phyloP scores from a whole-genome alignment of 768 basidiomycete species.

The Chalciporus piperatus region DNA sequence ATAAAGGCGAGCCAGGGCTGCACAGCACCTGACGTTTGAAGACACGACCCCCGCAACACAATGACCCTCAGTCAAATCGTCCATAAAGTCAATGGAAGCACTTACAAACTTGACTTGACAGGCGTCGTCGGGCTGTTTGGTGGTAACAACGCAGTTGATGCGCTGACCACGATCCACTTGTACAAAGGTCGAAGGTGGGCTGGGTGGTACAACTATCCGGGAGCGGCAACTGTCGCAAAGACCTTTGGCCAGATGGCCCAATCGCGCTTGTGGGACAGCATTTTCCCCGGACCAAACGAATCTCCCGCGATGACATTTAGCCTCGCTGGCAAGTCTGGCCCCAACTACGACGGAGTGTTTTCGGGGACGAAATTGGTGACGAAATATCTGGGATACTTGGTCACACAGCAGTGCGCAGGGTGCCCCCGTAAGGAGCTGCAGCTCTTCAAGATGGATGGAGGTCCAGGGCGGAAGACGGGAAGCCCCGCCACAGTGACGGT shows the following conservation, averaged over 20 bases:
- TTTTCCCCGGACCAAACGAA: constrained; percentile 33
- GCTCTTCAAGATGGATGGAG: constrained; percentile 5
- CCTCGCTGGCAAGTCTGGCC: constrained; percentile 35
- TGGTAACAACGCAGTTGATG: constrained; percentile 31
- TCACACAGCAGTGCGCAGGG: constrained; percentile 2
- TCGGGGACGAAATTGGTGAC: constrained; percentile 54
- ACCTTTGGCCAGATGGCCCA: constrained; percentile 31
- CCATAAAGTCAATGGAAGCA: constrained; percentile 6
- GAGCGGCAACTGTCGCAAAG: constrained; percentile 30
- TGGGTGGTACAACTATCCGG: constrained; percentile 39
- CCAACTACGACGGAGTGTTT: constrained; percentile 73
- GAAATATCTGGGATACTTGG: constrained; percentile 60
- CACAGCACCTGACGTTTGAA: neutral
- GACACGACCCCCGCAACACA: neutral
- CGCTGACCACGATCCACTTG: constrained; percentile 32
- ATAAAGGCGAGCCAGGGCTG: neutral
- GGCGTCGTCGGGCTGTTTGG: constrained; percentile 35
- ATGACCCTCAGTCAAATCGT: constrained; percentile 16
- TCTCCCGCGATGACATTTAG: constrained; percentile 26
- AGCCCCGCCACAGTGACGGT: constrained; percentile 15
- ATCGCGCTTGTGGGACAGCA: constrained; percentile 26
- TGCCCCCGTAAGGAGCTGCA: neutral
- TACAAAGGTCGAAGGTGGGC: constrained; percentile 29
- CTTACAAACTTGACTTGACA: constrained; percentile 22
- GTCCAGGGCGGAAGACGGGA: constrained; percentile 12